phyloP scores from a whole-genome alignment of 257 asterid species.

The Verbascum thapsus region DNA sequence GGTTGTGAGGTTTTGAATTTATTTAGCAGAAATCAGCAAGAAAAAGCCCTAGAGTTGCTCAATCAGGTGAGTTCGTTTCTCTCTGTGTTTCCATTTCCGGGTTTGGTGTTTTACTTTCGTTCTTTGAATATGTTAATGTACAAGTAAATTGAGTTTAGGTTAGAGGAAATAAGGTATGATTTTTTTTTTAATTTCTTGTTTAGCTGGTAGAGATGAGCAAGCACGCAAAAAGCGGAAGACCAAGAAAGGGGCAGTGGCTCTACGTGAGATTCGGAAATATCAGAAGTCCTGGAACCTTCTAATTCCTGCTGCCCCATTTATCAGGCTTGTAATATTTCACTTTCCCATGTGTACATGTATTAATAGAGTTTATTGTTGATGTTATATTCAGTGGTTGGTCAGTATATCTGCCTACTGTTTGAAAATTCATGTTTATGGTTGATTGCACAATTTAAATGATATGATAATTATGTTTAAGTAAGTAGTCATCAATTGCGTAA shows the following conservation, averaged over 20 bases:
- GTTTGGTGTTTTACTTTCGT: neutral
- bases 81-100: neutral
- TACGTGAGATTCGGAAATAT: constrained; percentile 79
- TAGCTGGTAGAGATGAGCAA: constrained; percentile 37
- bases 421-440: too few species aligned
- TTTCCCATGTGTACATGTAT: constrained; percentile 10
- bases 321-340: constrained; percentile 54
- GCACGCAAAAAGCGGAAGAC: constrained; percentile 43
- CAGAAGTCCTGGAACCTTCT: constrained; percentile 67
- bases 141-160: neutral
- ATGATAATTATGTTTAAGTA: constrained; percentile 3
- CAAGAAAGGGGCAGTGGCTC: constrained; percentile 74
- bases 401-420: too few species aligned
- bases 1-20: constrained; percentile 17
- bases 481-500: constrained; percentile 1
- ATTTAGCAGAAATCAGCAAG: constrained; percentile 38
- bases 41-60: constrained; percentile 36
- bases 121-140: neutral
- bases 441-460: constrained; percentile 13
- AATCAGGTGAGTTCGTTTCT: constrained; percentile 45
- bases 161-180: constrained; percentile 16
- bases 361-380: neutral
- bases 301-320: constrained; percentile 88
- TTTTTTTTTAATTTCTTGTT: constrained; percentile 1
- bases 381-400: too few species aligned